phyloP scores from a whole-genome alignment of 306 rosid species.

The Citrullus colocynthis region DNA sequence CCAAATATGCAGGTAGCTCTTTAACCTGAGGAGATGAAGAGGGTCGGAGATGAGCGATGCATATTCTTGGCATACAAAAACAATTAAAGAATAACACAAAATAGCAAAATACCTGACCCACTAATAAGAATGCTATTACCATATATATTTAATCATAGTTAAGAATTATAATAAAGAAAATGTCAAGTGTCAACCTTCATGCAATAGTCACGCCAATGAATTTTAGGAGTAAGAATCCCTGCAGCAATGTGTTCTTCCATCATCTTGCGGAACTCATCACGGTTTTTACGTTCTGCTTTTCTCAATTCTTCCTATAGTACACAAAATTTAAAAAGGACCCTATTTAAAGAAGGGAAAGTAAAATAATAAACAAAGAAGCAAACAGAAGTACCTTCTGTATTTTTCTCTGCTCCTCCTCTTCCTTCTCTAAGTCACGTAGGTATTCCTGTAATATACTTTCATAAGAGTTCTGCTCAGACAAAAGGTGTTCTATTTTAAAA shows the following conservation, averaged over 20 bases:
- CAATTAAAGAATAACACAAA: not conserved
- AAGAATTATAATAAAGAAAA: not conserved
- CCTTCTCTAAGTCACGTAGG: slow-evolving; percentile 65
- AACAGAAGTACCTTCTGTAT: slow-evolving; percentile 54
- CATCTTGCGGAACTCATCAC: slow-evolving; percentile 83
- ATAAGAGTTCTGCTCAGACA: slow-evolving; percentile 12
- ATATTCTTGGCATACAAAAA: not conserved
- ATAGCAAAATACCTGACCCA: not conserved
- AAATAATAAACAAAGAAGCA: slow-evolving; percentile 1
- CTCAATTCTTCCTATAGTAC: slow-evolving; percentile 71
- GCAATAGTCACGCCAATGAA: slow-evolving; percentile 85
- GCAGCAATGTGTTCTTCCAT: slow-evolving; percentile 70
- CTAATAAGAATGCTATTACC: not conserved
- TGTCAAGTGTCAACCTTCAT: slow-evolving; percentile 34
- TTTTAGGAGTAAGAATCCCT: slow-evolving; percentile 66
- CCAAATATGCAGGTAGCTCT: slow-evolving; percentile 63
- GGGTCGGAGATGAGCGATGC: not conserved
- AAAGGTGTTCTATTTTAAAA: not conserved
- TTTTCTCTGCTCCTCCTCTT: slow-evolving; percentile 91
- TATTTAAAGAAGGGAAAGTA: slow-evolving; percentile 8
- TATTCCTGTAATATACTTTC: slow-evolving; percentile 42
- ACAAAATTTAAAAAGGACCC: slow-evolving; percentile 20
- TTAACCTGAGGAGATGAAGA: slow-evolving; percentile 34
- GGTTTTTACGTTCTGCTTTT: slow-evolving; percentile 79
- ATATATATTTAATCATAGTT: not conserved